Evolutionary conservation across 2,329 filamentous ascomycete species (phyloP).

Genomic region (Microsporum ferrugineum): DNA sequence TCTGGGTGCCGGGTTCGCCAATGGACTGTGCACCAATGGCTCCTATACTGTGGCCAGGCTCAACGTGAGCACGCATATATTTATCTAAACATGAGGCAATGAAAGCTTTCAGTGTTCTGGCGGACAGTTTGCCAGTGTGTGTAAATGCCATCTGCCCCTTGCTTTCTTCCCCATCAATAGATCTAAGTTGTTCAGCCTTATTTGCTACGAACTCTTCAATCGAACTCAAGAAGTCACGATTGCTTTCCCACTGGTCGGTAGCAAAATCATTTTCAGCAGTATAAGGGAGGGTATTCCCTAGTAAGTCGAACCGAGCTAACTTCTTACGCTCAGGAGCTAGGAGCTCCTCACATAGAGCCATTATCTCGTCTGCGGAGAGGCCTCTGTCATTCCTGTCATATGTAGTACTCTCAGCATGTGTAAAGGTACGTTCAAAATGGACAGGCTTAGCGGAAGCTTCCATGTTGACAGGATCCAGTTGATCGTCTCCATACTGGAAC

Average conservation of each 20-base stretch:
- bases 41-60: constrained; percentile 90
- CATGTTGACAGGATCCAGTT: constrained; percentile 94
- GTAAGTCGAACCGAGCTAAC: constrained; percentile 51
- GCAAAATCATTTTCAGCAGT: constrained; percentile 56
- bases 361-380: constrained; percentile 63
- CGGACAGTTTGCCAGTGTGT: constrained; percentile 72
- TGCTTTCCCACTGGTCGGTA: constrained; percentile 69
- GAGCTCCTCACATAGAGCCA: constrained; percentile 54
- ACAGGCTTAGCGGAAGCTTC: constrained; percentile 88
- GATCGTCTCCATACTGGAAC: constrained; percentile 94
- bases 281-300: constrained; percentile 54
- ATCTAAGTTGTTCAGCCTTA: constrained; percentile 50
- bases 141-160: constrained; percentile 39
- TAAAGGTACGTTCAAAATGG: constrained; percentile 82
- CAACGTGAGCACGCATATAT: constrained; percentile 80
- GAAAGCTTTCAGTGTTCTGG: constrained; percentile 61
- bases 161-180: constrained; percentile 22
- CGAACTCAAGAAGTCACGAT: constrained; percentile 66
- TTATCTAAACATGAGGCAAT: constrained; percentile 75
- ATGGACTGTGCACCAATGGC: constrained; percentile 96
- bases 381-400: constrained; percentile 67
- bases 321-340: constrained; percentile 57
- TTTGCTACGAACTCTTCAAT: constrained; percentile 60
- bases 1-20: constrained; percentile 94
- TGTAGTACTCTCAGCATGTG: constrained; percentile 62